Base-by-base conservation (phyloP, 306 rosid species). In the Benincasa hispida region DNA sequence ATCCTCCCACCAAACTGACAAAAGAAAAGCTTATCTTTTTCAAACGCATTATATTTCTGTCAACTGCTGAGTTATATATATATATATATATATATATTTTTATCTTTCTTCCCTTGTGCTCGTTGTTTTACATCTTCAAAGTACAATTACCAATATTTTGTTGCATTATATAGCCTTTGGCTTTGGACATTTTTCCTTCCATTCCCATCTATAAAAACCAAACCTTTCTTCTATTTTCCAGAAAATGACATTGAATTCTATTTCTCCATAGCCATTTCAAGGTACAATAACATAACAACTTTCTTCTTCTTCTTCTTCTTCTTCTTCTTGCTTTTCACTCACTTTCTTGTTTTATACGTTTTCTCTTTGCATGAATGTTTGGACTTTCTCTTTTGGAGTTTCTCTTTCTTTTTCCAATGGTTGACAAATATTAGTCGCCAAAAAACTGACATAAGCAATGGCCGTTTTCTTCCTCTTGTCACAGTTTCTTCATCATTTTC, bases 1-100 rank as follows among this genome's bases (percentile, higher is more conserved):
- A 84, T 85, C 81, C 83, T 75, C 82, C 89, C 94, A 87, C 91
- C 88, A 76, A 87, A 76, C 91, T 87, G 86, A 89, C 84, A 79
- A 83, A 84, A 35, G 11, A 85, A 89, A 82, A 78, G 91, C 87
- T 82, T 86, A 83, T 84, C 93, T 87, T 82, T 88, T 91, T 76
- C 81, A 79, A 82, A 83, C 73, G 77, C 85, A 92, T 74, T 68
- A 63, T 81, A 54, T 77, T 79, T 78, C 83, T 85, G 56, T 84
- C 83, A 79, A 80, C 87, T 84, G 60, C 83, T 70, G 61, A 34
- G 42, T 75, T 12, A 68, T 79, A 17, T 50, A 50, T 50, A 50
- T 45, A 42, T 45, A 2, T 10, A 12, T 45, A 2, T 45, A 12
- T 45, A 1, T 45, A 86, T 86, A 63, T 80, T 82, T 72, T 66